A percentile compares a stretch with the other conserved stretches of the same genome.
Conservation (phyloP, 1,139 yeast species). For the Pichia sp. region DNA sequence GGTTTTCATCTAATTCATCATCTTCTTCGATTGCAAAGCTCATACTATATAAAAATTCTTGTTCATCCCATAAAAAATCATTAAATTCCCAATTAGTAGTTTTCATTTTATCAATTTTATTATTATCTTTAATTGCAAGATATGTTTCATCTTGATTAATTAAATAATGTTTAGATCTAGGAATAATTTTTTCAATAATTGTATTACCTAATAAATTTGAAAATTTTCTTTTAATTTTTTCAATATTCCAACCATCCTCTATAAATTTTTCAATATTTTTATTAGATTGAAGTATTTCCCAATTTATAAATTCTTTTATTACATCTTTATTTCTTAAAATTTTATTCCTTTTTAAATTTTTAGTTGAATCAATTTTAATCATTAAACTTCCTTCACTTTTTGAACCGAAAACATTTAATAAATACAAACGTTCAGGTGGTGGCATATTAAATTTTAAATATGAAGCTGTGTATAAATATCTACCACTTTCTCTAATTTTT, state of each 20-base stretch:
- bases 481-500: conserved; percentile 23
- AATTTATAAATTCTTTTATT: conserved; percentile 11
- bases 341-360: conserved; percentile 8
- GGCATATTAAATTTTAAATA: conserved; percentile 24
- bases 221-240: conserved; percentile 1
- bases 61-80: conserved; percentile 27
- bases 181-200: conserved; percentile 14
- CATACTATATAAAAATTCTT: conserved; percentile 12
- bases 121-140: conserved; percentile 4
- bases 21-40: not conserved
- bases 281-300: conserved; percentile 13
- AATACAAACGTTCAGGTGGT: conserved; percentile 26
- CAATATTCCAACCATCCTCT: conserved; percentile 16
- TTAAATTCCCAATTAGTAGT: conserved; percentile 14
- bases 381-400: conserved; percentile 21
- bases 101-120: conserved; percentile 12
- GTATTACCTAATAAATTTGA: conserved; percentile 5
- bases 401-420: conserved; percentile 24
- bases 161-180: conserved; percentile 1
- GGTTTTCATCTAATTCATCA: not conserved
- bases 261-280: conserved; percentile 11
- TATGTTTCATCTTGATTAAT: conserved; percentile 20
- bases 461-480: conserved; percentile 26
- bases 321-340: conserved; percentile 9
- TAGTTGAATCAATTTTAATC: conserved; percentile 16